These are phyloP conservation scores for Akanthomyces uredinophilus DNA, from an alignment of 2,329 filamentous ascomycete species.

Conservation along the genomic window DNA sequence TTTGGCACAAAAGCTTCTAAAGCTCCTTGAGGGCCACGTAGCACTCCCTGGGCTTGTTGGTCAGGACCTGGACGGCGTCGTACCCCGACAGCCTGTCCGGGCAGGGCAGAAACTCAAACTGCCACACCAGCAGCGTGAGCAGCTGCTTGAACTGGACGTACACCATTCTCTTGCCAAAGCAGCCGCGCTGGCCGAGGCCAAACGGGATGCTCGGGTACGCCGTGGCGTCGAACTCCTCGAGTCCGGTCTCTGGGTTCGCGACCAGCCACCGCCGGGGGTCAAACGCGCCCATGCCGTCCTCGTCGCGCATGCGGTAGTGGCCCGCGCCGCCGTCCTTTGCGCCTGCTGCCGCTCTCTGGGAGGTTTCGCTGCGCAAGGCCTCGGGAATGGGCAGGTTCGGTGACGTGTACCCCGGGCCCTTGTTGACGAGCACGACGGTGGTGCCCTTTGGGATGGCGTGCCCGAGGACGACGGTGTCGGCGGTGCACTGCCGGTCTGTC, in stretches of 20 bases:
- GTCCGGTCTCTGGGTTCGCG: background rate
- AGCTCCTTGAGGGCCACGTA: constrained; percentile 5
- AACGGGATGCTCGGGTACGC: constrained; percentile 6
- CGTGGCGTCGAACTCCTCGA: constrained; percentile 3
- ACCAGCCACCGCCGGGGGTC: constrained; percentile 16
- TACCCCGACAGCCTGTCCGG: background rate
- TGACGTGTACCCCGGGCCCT: constrained; percentile 20
- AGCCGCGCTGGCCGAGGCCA: constrained; percentile 8
- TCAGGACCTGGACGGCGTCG: constrained; percentile 8
- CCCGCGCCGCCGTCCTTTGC: constrained; percentile 3
- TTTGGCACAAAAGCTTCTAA: background rate
- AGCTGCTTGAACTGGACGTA: constrained; percentile 11
- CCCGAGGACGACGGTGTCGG: constrained; percentile 26
- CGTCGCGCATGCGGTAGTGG: constrained; percentile 4
- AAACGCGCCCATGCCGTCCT: constrained; percentile 11
- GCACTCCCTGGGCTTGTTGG: constrained; percentile 9
- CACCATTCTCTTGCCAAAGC: constrained; percentile 6
- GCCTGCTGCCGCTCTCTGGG: background rate
- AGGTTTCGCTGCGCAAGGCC: background rate
- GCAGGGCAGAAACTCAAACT: constrained; percentile 8
- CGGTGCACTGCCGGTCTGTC: constrained; percentile 21
- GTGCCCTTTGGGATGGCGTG: constrained; percentile 25
- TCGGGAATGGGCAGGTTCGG: constrained; percentile 6
- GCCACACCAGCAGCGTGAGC: constrained; percentile 11
- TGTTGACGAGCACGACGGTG: constrained; percentile 19